These are phyloP conservation scores for Phytophthora sojae DNA, from an alignment of 352 stramenopile species.

Conservation along the genomic window DNA sequence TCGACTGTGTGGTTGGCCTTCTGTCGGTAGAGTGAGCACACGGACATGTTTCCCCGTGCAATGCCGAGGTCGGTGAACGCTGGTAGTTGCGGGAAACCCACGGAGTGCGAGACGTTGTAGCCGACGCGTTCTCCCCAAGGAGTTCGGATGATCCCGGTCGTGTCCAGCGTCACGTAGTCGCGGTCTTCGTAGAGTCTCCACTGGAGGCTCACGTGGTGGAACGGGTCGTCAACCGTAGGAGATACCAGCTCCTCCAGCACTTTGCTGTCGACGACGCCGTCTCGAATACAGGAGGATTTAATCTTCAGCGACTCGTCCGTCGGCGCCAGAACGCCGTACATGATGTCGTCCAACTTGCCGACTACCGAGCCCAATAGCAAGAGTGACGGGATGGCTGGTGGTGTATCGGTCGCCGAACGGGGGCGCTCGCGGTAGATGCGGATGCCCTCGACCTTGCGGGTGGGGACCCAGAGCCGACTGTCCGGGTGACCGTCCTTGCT, in stretches of 20 bases:
- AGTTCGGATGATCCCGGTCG: slow-evolving; percentile 35
- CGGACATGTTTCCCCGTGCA: slow-evolving; percentile 45
- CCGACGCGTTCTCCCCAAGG: slow-evolving; percentile 36
- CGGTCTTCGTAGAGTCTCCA: slow-evolving; percentile 45
- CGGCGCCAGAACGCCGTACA: slow-evolving; percentile 38
- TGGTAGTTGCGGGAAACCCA: slow-evolving; percentile 12
- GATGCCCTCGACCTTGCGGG: slow-evolving; percentile 33
- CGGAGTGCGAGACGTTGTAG: slow-evolving; percentile 44
- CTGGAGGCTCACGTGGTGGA: slow-evolving; percentile 43
- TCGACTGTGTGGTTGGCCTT: slow-evolving; percentile 37
- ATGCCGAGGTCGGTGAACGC: slow-evolving; percentile 39
- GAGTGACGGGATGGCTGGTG: slow-evolving; percentile 36
- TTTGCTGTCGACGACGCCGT: slow-evolving; percentile 43
- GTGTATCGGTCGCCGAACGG: neutral
- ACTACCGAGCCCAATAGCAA: slow-evolving; percentile 39
- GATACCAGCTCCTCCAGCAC: slow-evolving; percentile 38
- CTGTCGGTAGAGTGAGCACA: slow-evolving; percentile 48
- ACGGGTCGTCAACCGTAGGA: slow-evolving; percentile 40
- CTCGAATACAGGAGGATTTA: slow-evolving; percentile 40
- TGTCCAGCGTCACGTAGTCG: slow-evolving; percentile 49
- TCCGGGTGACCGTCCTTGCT: slow-evolving; percentile 41
- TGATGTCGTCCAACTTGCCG: slow-evolving; percentile 45
- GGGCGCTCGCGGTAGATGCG: slow-evolving; percentile 43
- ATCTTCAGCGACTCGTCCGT: slow-evolving; percentile 47
- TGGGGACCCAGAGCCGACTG: slow-evolving; percentile 35